Percentiles rank a stretch among this genome's conserved stretches.
Evolutionary conservation across 192 early-diverging fungal genomes (phyloP).

Genomic region (Coemansia sp.): DNA sequence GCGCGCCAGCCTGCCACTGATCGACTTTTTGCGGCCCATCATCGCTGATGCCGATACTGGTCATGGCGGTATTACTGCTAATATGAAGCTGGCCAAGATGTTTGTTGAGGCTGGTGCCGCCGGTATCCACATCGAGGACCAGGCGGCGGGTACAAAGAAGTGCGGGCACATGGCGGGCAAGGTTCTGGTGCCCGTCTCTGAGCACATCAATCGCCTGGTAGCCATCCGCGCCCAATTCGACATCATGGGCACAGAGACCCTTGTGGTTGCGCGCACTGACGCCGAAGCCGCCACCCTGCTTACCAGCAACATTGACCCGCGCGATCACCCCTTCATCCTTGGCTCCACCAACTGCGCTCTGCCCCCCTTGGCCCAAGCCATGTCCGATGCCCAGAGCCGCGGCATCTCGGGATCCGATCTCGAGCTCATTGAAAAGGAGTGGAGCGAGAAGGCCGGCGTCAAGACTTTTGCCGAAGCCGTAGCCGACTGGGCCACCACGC

Average conservation of each 20-base stretch:
- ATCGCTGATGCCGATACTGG: slow-evolving; percentile 98
- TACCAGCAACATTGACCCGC: slow-evolving; percentile 92
- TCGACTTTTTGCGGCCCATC: slow-evolving; percentile 92
- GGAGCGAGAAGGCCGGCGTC: slow-evolving; percentile 76
- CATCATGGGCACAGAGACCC: slow-evolving; percentile 96
- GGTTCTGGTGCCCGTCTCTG: slow-evolving; percentile 94
- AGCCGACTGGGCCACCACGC: slow-evolving; percentile 58
- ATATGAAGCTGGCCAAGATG: slow-evolving; percentile 96
- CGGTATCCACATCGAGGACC: slow-evolving; percentile 92
- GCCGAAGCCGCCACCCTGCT: slow-evolving; percentile 96
- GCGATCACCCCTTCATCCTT: slow-evolving; percentile 95
- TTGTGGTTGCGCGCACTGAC: slow-evolving; percentile 92
- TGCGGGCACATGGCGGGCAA: slow-evolving; percentile 99
- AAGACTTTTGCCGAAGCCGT: slow-evolving; percentile 82
- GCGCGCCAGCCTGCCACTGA: slow-evolving; percentile 67
- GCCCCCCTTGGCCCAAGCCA: slow-evolving; percentile 67
- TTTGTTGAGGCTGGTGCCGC: slow-evolving; percentile 96
- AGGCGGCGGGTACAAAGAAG: slow-evolving; percentile 95
- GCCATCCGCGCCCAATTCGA: slow-evolving; percentile 95
- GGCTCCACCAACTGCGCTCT: slow-evolving; percentile 85
- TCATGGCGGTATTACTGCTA: slow-evolving; percentile 97
- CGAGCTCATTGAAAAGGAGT: slow-evolving; percentile 79
- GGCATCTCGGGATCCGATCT: slow-evolving; percentile 74
- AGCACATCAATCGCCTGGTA: slow-evolving; percentile 96
- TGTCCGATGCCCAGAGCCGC: slow-evolving; percentile 75